phyloP scores from a whole-genome alignment of 164 flowering plant genomes.

The Tinospora cordifolia region DNA sequence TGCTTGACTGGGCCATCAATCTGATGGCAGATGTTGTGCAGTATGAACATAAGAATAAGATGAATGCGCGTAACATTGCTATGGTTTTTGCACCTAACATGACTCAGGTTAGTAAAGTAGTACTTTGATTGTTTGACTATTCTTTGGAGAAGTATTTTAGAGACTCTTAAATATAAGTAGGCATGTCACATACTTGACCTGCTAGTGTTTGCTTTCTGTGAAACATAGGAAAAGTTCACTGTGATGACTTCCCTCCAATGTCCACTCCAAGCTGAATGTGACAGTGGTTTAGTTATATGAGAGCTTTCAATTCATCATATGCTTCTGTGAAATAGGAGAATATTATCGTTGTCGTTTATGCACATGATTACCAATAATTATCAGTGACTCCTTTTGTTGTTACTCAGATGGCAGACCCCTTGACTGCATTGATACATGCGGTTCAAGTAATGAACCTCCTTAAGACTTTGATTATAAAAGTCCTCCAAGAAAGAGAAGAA shows the following conservation, averaged over 20 bases:
- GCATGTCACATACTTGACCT: background rate
- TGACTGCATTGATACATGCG: slow-evolving; percentile 33
- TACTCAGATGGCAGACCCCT: slow-evolving; percentile 35
- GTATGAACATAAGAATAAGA: slow-evolving; percentile 72
- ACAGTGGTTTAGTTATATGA: background rate
- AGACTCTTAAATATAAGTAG: background rate
- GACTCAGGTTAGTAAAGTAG: slow-evolving; percentile 65
- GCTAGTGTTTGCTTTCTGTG: background rate
- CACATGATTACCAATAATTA: background rate
- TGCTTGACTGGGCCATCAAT: slow-evolving; percentile 95
- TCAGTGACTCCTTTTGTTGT: background rate
- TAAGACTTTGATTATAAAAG: slow-evolving; percentile 23
- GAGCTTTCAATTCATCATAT: background rate
- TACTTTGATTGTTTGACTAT: background rate
- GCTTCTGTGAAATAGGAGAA: background rate
- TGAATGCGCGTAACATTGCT: slow-evolving; percentile 69
- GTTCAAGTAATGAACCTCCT: slow-evolving; percentile 36
- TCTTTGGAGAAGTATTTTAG: background rate
- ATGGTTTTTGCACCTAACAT: slow-evolving; percentile 84
- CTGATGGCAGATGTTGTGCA: slow-evolving; percentile 91
- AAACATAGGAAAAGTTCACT: background rate
- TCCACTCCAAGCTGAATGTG: too few species aligned
- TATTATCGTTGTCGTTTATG: background rate
- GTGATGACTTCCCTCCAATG: background rate
- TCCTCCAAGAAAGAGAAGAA: slow-evolving; percentile 27